Base-by-base conservation (phyloP, 2,329 filamentous ascomycete species). In the Thielaviopsis cerberus region DNA sequence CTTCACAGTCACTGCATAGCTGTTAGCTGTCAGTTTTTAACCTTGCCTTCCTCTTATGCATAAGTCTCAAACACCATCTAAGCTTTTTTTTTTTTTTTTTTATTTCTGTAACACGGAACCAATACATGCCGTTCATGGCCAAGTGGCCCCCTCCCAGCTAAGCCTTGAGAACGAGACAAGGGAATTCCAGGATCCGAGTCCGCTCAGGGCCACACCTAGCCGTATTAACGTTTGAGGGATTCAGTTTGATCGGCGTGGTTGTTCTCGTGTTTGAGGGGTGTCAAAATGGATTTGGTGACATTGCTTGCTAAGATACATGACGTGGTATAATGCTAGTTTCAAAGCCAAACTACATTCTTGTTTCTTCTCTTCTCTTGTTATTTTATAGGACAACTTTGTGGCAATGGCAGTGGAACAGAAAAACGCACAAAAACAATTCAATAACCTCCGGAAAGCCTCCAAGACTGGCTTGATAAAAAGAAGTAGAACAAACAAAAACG, bases 381-480 rank as follows among this genome's bases (percentile, higher is more conserved):
- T 17, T n/a, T 48, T 48, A 48, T 45, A 20, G 17, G 41, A 22
- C 41, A 22, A 1, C 30, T 27, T 34, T 54, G 26, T 54, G 20
- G n/a, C n/a, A n/a, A 15, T 54, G 4, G 22, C 34, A 34, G 57
- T 54, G 37, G 66, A 66, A 60, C 69, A 66, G 58, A 64, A 65
- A 65, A 58, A 60, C 37, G 24, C 23, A 30, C 11, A 53, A 51
- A 53, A 53, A 17, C 13, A 23, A 45, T 30, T 51, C 34, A 22
- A 30, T 25, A 51, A 45, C 34, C 30, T 25, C 50, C 27, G 53
- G 34, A 55, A 17, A 55, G 22, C 10, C 22, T 48, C 48, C 13
- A 20, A 54, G 25, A 54, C 3, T 25, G 30, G 15, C 53, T 45
- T 55, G n/a, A 24, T n/a, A 37, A 34, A 37, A 50, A 55, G 25